These are phyloP conservation scores for Aspergillus panamensis DNA, from an alignment of 495 filamentous ascomycete genomes.

Conservation along the genomic window DNA sequence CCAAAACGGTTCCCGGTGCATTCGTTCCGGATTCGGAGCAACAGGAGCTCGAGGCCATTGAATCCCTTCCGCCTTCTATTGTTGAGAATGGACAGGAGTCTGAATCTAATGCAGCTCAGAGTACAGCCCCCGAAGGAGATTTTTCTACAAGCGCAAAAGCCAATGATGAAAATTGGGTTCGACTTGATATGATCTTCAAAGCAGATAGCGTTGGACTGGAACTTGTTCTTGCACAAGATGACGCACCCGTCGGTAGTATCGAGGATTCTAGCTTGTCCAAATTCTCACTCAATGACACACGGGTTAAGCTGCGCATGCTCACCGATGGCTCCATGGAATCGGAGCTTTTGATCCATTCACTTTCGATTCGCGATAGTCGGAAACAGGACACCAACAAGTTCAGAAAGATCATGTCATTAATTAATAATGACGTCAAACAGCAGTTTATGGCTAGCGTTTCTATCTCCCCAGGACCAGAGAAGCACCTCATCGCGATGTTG, in stretches of 20 bases:
- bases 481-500: slow-evolving; percentile 82
- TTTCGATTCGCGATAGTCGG: slow-evolving; percentile 90
- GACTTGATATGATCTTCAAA: slow-evolving; percentile 89
- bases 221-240: slow-evolving; percentile 70
- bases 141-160: slow-evolving; percentile 58
- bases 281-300: slow-evolving; percentile 89
- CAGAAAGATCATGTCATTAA: slow-evolving; percentile 95
- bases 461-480: slow-evolving; percentile 81
- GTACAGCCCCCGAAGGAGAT: slow-evolving; percentile 40
- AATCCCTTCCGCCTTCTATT: slow-evolving; percentile 59
- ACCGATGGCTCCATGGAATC: slow-evolving; percentile 90
- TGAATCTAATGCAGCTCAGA: slow-evolving; percentile 43
- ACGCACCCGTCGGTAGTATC: slow-evolving; percentile 70
- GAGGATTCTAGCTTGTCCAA: slow-evolving; percentile 83
- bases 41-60: slow-evolving; percentile 58
- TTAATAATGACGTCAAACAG: slow-evolving; percentile 89
- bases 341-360: slow-evolving; percentile 88
- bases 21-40: slow-evolving; percentile 76
- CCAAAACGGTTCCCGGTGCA: slow-evolving; percentile 77
- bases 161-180: slow-evolving; percentile 75
- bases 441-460: slow-evolving; percentile 95
- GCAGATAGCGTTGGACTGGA: slow-evolving; percentile 83
- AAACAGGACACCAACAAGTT: slow-evolving; percentile 87
- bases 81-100: slow-evolving; percentile 44
- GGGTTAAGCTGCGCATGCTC: slow-evolving; percentile 89